Evolutionary conservation across 1,139 yeast genomes (phyloP), one percentile per base, ranked within the genome.

Genomic region (Taiozyma sp.): DNA sequence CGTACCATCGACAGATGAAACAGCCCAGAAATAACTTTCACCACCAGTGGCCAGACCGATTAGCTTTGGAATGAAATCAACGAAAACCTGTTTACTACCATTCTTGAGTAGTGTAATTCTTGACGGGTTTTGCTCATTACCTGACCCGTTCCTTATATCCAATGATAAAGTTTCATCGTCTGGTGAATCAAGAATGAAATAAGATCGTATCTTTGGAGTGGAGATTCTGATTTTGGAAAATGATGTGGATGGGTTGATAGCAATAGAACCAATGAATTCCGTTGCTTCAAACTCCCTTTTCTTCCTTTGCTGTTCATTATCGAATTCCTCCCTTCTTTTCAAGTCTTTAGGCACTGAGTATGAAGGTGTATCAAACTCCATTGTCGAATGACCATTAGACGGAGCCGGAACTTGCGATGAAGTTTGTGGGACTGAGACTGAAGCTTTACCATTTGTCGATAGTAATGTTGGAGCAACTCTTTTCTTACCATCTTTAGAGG

Each of bases 151-250:
- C 45, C 77, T 72, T n/a, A 80, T 69, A 50, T 75, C 78, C 32
- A 80, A 57, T 6, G 71, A 64, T 23, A 70, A 58, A 29, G 63
- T 56, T 38, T 61, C 62, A 56, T 63, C 67, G 48, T 54, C 62
- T 16, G 70, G 62, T 1, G 80, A 73, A 2, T 70, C 63, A 19
- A 74, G 62, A 47, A 69, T 72, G 55, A 87, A 79, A 23, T 70
- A 70, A 2, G 81, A 69, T 46, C 91, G 74, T 7, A 89, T 79
- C 65, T 87, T 90, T 4, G 98, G 97, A 1, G 86, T 80, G 0
- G 96, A 86, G 29, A 93, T 75, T 54, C 99, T 77, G 0, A 89
- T 78, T 61, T 84, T 86, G 3, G 98, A 79, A 57, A 90, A 89
- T 0, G 96, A 77, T 0, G 86, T 80, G 41, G 86, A 83, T 1